Base-by-base conservation (phyloP, 257 asterid genomes). In the Oldenlandia corymbosa region DNA sequence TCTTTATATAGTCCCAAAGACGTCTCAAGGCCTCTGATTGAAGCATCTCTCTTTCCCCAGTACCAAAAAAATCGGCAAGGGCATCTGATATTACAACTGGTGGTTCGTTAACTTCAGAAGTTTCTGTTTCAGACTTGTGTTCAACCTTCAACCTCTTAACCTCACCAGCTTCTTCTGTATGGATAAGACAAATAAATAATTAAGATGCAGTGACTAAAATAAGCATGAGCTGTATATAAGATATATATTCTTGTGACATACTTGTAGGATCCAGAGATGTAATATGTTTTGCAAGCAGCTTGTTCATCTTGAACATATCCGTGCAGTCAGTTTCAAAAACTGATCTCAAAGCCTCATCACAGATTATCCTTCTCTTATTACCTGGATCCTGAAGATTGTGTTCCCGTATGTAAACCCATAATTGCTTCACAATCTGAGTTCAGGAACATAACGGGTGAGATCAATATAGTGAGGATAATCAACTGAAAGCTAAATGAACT, bases 241-340 rank as follows among this genome's bases (percentile, higher is more conserved):
- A 32, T 37, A 49, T 21, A 45, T 20, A 47, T 43, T 62, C 60
- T 32, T 66, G 50, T 62, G 17, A 54, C 86, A 57, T 84, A 87
- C 95, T 78, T 7, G 78, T 53, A 26, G 90, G 84, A 47, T 85
- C 95, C 34, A 82, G 90, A 5, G 92, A 72, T 12, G 76, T 72
- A 41, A 90, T 90, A 72, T 87, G 97, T 60, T 90, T 85, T 11
- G 97, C 85, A 51, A 87, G 87, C 81, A 90, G 73, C 79, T 90
- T 85, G 73, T 87, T 90, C 95, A 87, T 87, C 95, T 87, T 90
- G 87, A 76, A 72, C 77, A 76, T 71, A 36, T 71, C 74, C 2
- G 74, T 71, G 59, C 74, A 63, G 64, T 76, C 75, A 18, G 75
- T 75, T 39, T 75, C 79, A 11, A 70, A 75, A 11, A 70, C 69